Percentiles rank a stretch among this genome's conserved stretches.
Conservation (phyloP, 352 stramenopile genomes). For the Phytophthora foliorum region DNA sequence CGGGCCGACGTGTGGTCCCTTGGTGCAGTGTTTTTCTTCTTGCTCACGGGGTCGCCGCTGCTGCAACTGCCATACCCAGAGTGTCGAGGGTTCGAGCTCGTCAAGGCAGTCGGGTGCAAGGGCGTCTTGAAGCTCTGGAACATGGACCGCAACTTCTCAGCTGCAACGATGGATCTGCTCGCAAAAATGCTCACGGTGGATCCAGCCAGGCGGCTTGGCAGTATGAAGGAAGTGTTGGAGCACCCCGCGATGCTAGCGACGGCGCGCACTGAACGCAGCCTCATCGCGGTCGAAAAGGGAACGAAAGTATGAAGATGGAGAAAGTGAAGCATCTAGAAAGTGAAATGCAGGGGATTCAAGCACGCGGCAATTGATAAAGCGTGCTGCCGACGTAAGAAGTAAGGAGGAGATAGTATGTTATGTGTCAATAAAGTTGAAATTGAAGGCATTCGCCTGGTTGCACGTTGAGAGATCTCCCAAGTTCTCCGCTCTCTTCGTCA, state of each 20-base stretch:
- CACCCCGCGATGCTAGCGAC: slow-evolving; percentile 53
- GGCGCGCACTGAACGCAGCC: slow-evolving; percentile 36
- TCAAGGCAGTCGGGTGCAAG: slow-evolving; percentile 53
- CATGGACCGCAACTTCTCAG: slow-evolving; percentile 50
- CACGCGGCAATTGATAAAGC: slow-evolving; percentile 35
- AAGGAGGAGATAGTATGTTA: slow-evolving; percentile 34
- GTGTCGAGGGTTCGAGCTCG: slow-evolving; percentile 53
- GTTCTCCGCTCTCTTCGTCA: background rate
- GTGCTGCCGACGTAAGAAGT: slow-evolving; percentile 28
- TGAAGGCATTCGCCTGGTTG: slow-evolving; percentile 3
- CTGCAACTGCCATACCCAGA: slow-evolving; percentile 48
- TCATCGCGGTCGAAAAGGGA: slow-evolving; percentile 35
- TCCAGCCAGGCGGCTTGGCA: slow-evolving; percentile 36
- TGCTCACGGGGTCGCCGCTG: slow-evolving; percentile 76
- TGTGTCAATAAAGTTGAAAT: slow-evolving; percentile 38
- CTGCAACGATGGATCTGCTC: slow-evolving; percentile 52
- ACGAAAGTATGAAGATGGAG: slow-evolving; percentile 2
- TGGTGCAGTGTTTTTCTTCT: slow-evolving; percentile 73
- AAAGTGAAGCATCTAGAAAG: slow-evolving; percentile 19
- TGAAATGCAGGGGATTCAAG: background rate
- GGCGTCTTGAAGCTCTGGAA: slow-evolving; percentile 59
- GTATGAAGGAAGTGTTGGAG: slow-evolving; percentile 48
- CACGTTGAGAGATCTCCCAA: background rate
- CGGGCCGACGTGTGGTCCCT: slow-evolving; percentile 80
- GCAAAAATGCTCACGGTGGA: slow-evolving; percentile 53